Evolutionary conservation across 140 eudicot species (phyloP).

Genomic region (Cichorium intybus): DNA sequence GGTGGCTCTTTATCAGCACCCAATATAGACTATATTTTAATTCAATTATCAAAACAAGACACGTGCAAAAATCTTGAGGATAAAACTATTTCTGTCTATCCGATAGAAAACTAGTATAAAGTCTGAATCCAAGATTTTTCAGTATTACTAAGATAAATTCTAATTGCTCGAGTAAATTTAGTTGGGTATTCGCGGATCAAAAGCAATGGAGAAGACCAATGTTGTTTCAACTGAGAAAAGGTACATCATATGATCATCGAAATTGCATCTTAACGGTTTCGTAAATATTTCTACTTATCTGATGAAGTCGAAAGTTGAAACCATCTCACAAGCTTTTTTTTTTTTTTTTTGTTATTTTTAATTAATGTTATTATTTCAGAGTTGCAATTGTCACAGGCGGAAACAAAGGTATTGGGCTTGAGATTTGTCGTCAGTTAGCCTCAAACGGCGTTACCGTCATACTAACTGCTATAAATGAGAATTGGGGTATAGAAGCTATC

Average conservation of each 20-base stretch:
- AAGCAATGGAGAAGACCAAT: background rate
- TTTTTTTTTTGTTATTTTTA: background rate
- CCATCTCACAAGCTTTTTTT: background rate
- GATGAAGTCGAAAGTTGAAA: too few relatives aligned
- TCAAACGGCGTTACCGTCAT: slow-evolving; percentile 21
- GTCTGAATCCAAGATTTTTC: too few relatives aligned
- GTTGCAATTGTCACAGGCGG: slow-evolving; percentile 42
- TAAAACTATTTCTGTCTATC: too few relatives aligned
- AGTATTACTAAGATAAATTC: too few relatives aligned
- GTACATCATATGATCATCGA: background rate
- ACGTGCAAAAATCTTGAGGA: too few relatives aligned
- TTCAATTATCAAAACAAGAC: too few relatives aligned
- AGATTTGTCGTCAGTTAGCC: slow-evolving; percentile 39
- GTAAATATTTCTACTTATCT: too few relatives aligned
- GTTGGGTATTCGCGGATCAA: background rate
- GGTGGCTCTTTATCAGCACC: too few relatives aligned
- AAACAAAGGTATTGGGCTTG: slow-evolving; percentile 44
- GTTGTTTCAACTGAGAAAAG: slow-evolving; percentile 8
- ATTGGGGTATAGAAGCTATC: slow-evolving; percentile 28
- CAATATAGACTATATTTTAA: too few relatives aligned
- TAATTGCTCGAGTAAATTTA: too few relatives aligned
- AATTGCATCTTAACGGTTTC: background rate
- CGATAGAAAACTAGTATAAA: too few relatives aligned
- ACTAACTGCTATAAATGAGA: slow-evolving; percentile 32
- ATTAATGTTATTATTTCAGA: slow-evolving; percentile 27